A percentile compares a stretch with the other conserved stretches of the same genome.
These are phyloP conservation scores for Globisporangium nunn DNA, from an alignment of 352 stramenopile species.

Conservation along the genomic window DNA sequence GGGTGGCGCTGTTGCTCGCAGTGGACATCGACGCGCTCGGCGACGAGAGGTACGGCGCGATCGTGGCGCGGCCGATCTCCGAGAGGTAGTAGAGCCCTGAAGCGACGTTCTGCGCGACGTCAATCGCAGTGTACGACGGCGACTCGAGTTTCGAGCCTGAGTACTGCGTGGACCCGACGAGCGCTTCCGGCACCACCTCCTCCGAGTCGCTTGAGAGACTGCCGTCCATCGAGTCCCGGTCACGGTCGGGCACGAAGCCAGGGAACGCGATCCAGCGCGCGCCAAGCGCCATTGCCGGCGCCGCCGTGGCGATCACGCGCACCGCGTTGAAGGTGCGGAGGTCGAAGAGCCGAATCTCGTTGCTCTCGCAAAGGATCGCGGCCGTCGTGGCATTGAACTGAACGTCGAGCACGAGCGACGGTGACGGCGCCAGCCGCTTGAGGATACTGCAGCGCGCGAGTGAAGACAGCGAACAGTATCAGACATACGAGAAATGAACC, in stretches of 20 bases:
- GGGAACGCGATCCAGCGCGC: conserved; percentile 67
- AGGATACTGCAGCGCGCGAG: conserved; percentile 25
- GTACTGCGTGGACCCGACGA: conserved; percentile 12
- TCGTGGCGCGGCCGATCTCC: conserved; percentile 54
- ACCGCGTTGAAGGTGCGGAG: conserved; percentile 36
- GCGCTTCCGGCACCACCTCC: conserved; percentile 28
- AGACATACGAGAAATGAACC: background rate
- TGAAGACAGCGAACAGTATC: background rate
- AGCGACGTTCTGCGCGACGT: conserved; percentile 84
- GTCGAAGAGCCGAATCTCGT: conserved; percentile 64
- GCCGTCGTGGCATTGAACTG: conserved; percentile 49
- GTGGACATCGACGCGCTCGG: conserved; percentile 23
- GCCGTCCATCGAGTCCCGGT: conserved; percentile 18
- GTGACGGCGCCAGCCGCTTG: conserved; percentile 41
- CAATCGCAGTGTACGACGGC: conserved; percentile 57
- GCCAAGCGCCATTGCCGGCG: conserved; percentile 57
- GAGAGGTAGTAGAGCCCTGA: conserved; percentile 82
- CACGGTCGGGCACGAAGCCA: conserved; percentile 22
- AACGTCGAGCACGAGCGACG: conserved; percentile 60
- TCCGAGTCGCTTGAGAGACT: conserved; percentile 36
- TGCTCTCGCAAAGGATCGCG: conserved; percentile 58
- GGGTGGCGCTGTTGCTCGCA: conserved; percentile 11
- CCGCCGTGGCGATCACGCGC: conserved; percentile 39
- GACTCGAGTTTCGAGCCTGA: conserved; percentile 16
- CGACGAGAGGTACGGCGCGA: conserved; percentile 71